These are phyloP conservation scores for Metschnikowia gruessii DNA, from an alignment of 805 yeast species.

Conservation along the genomic window DNA sequence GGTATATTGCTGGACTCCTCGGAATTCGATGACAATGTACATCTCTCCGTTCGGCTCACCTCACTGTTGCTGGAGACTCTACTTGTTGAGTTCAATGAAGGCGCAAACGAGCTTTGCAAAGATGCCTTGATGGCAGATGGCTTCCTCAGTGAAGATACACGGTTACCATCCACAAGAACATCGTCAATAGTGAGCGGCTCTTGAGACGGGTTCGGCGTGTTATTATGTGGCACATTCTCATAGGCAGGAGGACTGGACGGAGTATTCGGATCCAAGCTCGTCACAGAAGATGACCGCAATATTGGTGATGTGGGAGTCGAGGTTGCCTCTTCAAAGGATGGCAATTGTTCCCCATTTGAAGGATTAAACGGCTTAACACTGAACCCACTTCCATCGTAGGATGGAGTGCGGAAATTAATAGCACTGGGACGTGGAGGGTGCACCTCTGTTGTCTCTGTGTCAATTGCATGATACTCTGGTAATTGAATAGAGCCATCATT, in stretches of 20 bases:
- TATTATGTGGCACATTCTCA: constrained; percentile 6
- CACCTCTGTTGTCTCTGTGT: not conserved
- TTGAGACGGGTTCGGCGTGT: not conserved
- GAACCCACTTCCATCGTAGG: constrained; percentile 31
- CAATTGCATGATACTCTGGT: constrained; percentile 37
- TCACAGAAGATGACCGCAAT: constrained; percentile 37
- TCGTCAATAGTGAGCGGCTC: constrained; percentile 27
- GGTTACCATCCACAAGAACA: constrained; percentile 19
- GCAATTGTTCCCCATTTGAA: constrained; percentile 36
- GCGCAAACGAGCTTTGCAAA: constrained; percentile 34
- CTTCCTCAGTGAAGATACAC: constrained; percentile 9
- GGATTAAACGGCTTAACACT: constrained; percentile 29
- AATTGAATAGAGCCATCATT: constrained; percentile 40
- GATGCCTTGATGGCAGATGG: constrained; percentile 29
- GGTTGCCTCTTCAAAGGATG: constrained; percentile 66
- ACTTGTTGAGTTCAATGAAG: constrained; percentile 10
- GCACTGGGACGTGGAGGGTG: constrained; percentile 17
- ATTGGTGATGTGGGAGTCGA: constrained; percentile 41
- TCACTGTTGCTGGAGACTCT: constrained; percentile 5
- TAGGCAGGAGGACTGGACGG: constrained; percentile 35
- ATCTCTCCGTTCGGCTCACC: not conserved
- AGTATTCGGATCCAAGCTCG: constrained; percentile 32
- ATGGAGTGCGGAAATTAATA: constrained; percentile 40
- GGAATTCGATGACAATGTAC: not conserved
- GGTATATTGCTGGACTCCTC: not conserved